These are phyloP conservation scores for Gossypium gossypioides DNA, from an alignment of 441 rosid species.

Conservation along the genomic window DNA sequence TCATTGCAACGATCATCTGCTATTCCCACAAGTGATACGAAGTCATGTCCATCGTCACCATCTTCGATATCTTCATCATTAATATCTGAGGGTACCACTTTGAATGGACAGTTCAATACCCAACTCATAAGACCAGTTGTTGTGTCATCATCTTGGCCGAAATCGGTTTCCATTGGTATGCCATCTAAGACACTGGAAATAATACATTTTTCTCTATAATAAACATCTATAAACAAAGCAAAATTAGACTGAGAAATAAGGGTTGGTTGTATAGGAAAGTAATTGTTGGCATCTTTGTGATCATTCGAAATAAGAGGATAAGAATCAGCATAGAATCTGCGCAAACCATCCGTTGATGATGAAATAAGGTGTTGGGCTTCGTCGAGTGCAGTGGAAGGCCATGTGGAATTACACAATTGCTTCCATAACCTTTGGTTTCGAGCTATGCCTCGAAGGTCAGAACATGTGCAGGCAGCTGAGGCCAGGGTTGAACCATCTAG, in stretches of 20 bases:
- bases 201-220: slow-evolving; percentile 20
- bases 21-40: not conserved
- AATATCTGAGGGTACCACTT: slow-evolving; percentile 7
- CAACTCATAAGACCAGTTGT: slow-evolving; percentile 1
- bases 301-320: slow-evolving; percentile 13
- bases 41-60: not conserved
- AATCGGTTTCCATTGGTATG: slow-evolving; percentile 11
- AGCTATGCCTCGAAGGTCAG: slow-evolving; percentile 19
- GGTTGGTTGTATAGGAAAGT: not conserved
- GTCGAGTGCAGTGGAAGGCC: slow-evolving; percentile 29
- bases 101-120: slow-evolving; percentile 19
- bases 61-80: not conserved
- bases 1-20: slow-evolving; percentile 8
- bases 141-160: not conserved
- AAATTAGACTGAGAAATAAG: slow-evolving; percentile 16
- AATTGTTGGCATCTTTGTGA: not conserved
- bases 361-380: slow-evolving; percentile 11
- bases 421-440: slow-evolving; percentile 17
- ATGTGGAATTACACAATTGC: slow-evolving; percentile 19
- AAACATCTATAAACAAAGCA: slow-evolving; percentile 27
- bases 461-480: slow-evolving; percentile 22
- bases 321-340: slow-evolving; percentile 27
- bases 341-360: not conserved
- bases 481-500: slow-evolving; percentile 26
- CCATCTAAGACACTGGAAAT: slow-evolving; percentile 20